phyloP scores from a whole-genome alignment of 2,329 filamentous ascomycete genomes.

The Talaromyces sp. region DNA sequence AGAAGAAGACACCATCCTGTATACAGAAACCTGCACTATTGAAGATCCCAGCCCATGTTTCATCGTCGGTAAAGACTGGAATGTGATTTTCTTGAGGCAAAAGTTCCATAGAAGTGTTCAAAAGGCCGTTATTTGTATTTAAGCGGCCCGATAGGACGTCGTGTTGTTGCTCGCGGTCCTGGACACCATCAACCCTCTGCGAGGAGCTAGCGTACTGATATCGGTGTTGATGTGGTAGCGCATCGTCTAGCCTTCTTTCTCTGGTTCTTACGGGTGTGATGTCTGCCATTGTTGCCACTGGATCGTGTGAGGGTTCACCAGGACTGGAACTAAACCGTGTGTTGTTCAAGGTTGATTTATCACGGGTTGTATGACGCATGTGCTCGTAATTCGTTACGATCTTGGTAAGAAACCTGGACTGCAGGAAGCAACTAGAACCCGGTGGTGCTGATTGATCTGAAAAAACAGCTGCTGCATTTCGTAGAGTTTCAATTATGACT shows the following conservation, averaged over 20 bases:
- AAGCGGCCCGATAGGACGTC: neutral
- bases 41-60: constrained; percentile 9
- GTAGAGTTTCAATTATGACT: neutral
- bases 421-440: constrained; percentile 11
- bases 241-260: neutral
- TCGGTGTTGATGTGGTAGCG: neutral
- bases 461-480: constrained; percentile 3
- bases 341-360: neutral
- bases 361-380: neutral
- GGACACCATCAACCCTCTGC: neutral
- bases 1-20: constrained; percentile 12
- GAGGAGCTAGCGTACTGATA: neutral
- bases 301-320: neutral
- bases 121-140: neutral
- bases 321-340: neutral
- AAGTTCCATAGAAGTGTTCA: neutral
- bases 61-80: neutral
- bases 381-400: constrained; percentile 13
- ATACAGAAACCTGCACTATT: constrained; percentile 7
- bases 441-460: constrained; percentile 10
- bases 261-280: neutral
- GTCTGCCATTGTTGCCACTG: neutral
- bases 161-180: neutral
- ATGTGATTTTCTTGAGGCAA: neutral
- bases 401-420: constrained; percentile 2